Conservation (phyloP, 169 alveolate species). For the Plasmodium cynomolgi region DNA sequence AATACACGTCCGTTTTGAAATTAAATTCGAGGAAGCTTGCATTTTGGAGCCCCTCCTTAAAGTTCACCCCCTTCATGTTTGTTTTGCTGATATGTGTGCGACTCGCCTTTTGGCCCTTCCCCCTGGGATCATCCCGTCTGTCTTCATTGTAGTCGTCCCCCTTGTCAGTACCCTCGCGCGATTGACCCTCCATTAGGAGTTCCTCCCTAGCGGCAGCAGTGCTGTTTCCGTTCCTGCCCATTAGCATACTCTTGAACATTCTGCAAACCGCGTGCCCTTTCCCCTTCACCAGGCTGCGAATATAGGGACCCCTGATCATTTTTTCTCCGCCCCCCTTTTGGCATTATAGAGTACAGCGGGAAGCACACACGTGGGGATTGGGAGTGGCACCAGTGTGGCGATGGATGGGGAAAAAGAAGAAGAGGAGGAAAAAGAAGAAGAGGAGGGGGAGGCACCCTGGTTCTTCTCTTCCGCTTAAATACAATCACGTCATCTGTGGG, state of each 20-base stretch:
- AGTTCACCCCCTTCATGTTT: not conserved
- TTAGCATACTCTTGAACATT: not conserved
- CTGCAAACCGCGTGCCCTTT: not conserved
- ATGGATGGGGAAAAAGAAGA: not conserved
- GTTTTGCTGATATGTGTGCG: not conserved
- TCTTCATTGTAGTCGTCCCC: not conserved
- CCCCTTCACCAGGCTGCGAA: not conserved
- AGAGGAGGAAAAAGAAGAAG: not conserved
- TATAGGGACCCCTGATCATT: not conserved
- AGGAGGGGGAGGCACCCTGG: not conserved
- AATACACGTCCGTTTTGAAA: slow-evolving; percentile 67
- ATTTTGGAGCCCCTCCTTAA: slow-evolving; percentile 42
- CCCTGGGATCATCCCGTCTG: not conserved
- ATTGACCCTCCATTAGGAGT: not conserved
- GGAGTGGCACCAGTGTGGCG: not conserved
- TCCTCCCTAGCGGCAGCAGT: not conserved
- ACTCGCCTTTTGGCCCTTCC: not conserved
- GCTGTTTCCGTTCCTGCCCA: not conserved
- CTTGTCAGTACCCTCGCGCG: not conserved
- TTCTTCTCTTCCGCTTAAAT: not conserved
- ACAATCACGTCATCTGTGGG: not conserved
- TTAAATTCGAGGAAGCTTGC: slow-evolving; percentile 63
- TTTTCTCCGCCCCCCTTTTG: not conserved
- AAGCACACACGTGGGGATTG: not conserved
- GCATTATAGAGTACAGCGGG: not conserved